Percentiles rank a stretch among this genome's conserved stretches.
Evolutionary conservation across 495 filamentous ascomycete genomes (phyloP).

Genomic region (Penicillium arizonense): DNA sequence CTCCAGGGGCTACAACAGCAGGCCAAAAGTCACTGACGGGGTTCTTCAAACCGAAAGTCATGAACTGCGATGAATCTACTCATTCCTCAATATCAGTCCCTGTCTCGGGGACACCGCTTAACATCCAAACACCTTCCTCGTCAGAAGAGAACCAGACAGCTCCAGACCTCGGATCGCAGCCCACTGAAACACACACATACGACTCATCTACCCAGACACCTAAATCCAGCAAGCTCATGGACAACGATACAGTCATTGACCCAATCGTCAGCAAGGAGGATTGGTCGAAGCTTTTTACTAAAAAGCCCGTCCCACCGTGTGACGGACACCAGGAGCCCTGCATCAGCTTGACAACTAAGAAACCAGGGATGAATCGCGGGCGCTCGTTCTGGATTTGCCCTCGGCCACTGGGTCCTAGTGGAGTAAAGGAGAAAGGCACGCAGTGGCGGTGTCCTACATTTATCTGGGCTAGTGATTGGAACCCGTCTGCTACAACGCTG

Average conservation of each 20-base stretch:
- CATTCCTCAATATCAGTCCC: not conserved
- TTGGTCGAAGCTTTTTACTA: slow-evolving; percentile 83
- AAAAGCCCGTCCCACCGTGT: slow-evolving; percentile 70
- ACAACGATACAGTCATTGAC: slow-evolving; percentile 53
- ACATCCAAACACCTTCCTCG: not conserved
- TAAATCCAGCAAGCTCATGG: not conserved
- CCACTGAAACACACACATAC: not conserved
- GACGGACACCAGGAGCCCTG: slow-evolving; percentile 85
- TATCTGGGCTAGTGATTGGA: slow-evolving; percentile 90
- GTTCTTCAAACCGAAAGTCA: slow-evolving; percentile 66
- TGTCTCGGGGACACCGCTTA: not conserved
- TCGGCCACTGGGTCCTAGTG: slow-evolving; percentile 77
- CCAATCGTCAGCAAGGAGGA: slow-evolving; percentile 75
- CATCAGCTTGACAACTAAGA: slow-evolving; percentile 77
- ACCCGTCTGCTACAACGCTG: slow-evolving; percentile 21
- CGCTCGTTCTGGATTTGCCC: slow-evolving; percentile 85
- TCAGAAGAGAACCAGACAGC: not conserved
- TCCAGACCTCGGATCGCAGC: not conserved
- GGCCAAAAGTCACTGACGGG: slow-evolving; percentile 77
- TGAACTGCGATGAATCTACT: not conserved
- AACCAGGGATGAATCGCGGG: slow-evolving; percentile 79
- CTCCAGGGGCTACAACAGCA: slow-evolving; percentile 26
- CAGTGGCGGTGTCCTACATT: slow-evolving; percentile 86
- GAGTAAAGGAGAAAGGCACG: slow-evolving; percentile 75
- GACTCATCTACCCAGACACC: not conserved